Base-by-base conservation (phyloP, 345 rosid species). In the Isatis tinctoria region DNA sequence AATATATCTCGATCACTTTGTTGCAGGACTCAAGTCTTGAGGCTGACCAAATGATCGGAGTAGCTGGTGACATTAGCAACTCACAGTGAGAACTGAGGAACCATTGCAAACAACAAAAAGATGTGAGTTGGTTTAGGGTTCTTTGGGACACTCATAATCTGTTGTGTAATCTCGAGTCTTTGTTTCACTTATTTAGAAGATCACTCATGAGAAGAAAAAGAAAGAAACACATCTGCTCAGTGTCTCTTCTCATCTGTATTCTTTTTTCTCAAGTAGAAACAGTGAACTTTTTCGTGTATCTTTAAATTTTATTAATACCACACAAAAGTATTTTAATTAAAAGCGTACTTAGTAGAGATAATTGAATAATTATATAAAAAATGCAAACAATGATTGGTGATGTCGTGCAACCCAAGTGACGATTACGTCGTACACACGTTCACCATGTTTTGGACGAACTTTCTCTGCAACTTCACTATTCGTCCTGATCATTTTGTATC, bases 1-100 rank as follows among this genome's bases (percentile, higher is more conserved):
- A 57, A n/a, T 22, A 0, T 32, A 10, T 35, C 17, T 45, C 16
- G 58, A 51, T 51, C 44, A 17, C 35, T 18, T 52, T 22, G 61
- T 62, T 58, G 81, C 83, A 86, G 86, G 79, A 76, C 7, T 67
- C 80, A 69, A 83, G 65, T 48, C 67, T 73, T 20, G 86, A 74
- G 76, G 78, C 81, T 17, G 85, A 74, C 28, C 79, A 81, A 69
- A 59, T 61, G 64, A 70, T 76, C 16, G 67, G 3, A 41, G 79
- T 52, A 27, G 72, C 73, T 10, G 83, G 76, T 56, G 80, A 82
- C 51, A 49, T 66, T 35, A 80, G 74, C 43, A 67, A 69, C 69
- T 45, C 84, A n/a, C 70, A 79, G 44, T 74, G 73, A 83, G 64
- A 51, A 68, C 58, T 60, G 68, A 36, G 59, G 26, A 57, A 63